Evolutionary conservation across 345 rosid species (phyloP), one percentile per base, ranked within the genome.

Genomic region (Hibiscus syriacus): DNA sequence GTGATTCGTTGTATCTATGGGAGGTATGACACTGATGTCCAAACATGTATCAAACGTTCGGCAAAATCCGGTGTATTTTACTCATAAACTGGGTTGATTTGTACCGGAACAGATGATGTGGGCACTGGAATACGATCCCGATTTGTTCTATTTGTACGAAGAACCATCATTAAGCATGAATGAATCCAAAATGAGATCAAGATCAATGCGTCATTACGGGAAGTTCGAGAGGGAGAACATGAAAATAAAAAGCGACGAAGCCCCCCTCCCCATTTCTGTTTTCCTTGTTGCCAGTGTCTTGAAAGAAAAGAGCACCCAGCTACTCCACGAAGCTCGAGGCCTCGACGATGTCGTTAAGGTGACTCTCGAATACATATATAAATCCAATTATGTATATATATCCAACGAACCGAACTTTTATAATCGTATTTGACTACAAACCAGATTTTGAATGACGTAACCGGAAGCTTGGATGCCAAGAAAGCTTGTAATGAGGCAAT

Each of bases 1-100:
- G 97, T 6, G 99, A 94, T 76, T 91, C 98, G 0, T 84, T 94
- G 71, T 94, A 94, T 81, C 89, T 94, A n/a, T 94, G 99, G 99
- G 99, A 94, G 99, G 99, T 91, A 86, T 68, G 16, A 45, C 16
- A 17, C 54, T 20, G 3, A 19, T 49, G 25, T 49, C 11, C 2
- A n/a, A 49, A 49, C 19, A 49, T 50, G 22, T 1, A 20, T 50
- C 13, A 1, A 22, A 19, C 26, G 6, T 2, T 12, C 12, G n/a
- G 16, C 48, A 43, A 1, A 12, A 43, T 43, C 11, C 23, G 54
- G n/a, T n/a, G 3, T 19, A 17, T 49, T 48, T 48, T 26, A 48
- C 36, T 52, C 4, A 29, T 55, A n/a, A 46, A 46, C 1, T 46
- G 6, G 0, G 26, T 20, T 20, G 0, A 20, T 59, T 26, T 58